Evolutionary conservation across 2,329 filamentous ascomycete species (phyloP), one percentile per base, ranked within the genome.

Genomic region (Bertia moriformis): DNA sequence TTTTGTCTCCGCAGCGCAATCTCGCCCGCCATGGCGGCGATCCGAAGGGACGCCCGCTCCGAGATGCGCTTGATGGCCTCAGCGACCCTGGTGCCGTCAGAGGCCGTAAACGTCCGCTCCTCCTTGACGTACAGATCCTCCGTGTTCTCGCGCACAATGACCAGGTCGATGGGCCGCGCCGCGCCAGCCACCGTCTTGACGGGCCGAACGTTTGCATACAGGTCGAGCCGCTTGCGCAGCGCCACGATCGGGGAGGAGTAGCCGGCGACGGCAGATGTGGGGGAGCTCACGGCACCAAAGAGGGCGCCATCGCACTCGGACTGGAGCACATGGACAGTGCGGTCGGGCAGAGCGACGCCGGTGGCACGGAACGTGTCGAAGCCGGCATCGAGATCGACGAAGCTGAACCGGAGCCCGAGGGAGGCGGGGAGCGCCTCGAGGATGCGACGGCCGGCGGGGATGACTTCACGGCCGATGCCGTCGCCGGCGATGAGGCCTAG

Each of bases 101-200:
- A 67, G 20, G 73, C 76, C 40, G 84, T 74, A 56, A 75, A 80
- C 17, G 87, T 95, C 59, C 70, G 80, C 67, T 98, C 91, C 60
- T 96, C 83, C 67, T 96, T 96, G 51, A 98, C 89, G 62, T 94
- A 94, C 30, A 98, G 73, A 59, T 98, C 91, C 66, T 98, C 91
- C 20, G 91, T 98, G 69, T 98, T 98, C 65, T 98, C 91, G 47
- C 91, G 84, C 40, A 96, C 91, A 52, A 96, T 98, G 53, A 98
- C 91, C 59, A 98, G 81, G 64, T 98, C 91, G 54, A 95, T n/a
- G 22, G 7, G 87, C 45, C 83, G 81, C 45, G 67, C n/a, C 22
- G 22, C 22, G 22, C 22, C 22, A 7, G 22, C 54, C 45, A 85
- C 75, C 36, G 82, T 83, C 69, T 95, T 95, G 59, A 96, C 91